Evolutionary conservation across 2,329 filamentous ascomycete genomes (phyloP).

Genomic region (Hymenoscyphus infarciens): DNA sequence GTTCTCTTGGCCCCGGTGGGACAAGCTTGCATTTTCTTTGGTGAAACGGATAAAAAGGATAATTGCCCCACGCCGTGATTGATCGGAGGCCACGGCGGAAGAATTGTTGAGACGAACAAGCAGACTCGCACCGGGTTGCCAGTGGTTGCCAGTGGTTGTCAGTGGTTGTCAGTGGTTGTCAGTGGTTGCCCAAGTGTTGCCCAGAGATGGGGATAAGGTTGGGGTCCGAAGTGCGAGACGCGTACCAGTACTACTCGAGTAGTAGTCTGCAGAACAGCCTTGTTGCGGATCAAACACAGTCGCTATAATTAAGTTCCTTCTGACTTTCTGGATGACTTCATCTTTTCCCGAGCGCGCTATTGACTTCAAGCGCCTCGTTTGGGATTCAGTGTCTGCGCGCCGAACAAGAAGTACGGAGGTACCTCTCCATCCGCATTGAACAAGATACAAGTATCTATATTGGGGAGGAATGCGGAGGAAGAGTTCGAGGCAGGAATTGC

Average conservation of each 20-base stretch:
- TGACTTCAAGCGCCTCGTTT: not conserved
- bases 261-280: too few species aligned
- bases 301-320: not conserved
- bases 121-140: not conserved
- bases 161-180: too few species aligned
- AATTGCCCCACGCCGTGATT: not conserved
- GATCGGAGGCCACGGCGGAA: not conserved
- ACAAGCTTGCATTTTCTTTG: not conserved
- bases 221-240: not conserved
- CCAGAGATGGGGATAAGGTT: not conserved
- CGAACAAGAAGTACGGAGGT: not conserved
- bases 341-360: not conserved
- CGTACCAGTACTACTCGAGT: too few species aligned
- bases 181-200: too few species aligned
- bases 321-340: not conserved
- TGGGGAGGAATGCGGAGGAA: too few species aligned
- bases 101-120: not conserved
- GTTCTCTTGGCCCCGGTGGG: not conserved
- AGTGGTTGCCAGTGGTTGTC: too few species aligned
- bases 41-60: not conserved
- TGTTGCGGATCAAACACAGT: not conserved
- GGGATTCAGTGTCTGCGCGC: not conserved
- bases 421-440: too few species aligned
- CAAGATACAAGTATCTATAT: not conserved
- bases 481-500: too few species aligned